Percentiles rank a stretch among this genome's conserved stretches.
These are phyloP conservation scores for Polytrichum commune DNA, from an alignment of 225 moss, liverwort and hornwort genomes.

Conservation along the genomic window DNA sequence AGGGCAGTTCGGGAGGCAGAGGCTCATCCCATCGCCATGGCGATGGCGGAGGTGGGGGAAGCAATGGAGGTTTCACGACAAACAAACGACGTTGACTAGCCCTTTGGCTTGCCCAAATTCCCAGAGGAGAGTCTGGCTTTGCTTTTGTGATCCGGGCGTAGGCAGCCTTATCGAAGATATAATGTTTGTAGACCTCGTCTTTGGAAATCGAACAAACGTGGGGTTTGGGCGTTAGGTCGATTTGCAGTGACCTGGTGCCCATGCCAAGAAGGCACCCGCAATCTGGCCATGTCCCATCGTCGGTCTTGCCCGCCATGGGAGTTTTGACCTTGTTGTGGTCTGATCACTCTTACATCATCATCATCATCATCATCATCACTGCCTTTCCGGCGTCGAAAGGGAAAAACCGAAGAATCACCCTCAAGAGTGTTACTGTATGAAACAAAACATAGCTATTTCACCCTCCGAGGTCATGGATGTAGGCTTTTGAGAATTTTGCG, in stretches of 20 bases:
- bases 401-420: no score
- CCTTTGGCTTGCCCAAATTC: conserved; percentile 4
- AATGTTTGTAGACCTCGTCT: conserved; percentile 18
- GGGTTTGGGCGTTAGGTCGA: background rate
- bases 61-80: conserved; percentile 6
- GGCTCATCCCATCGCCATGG: conserved; percentile 7
- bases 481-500: no score
- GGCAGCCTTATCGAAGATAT: conserved; percentile 22
- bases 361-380: no score
- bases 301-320: background rate
- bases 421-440: no score
- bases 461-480: no score
- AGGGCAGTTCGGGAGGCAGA: background rate
- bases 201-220: conserved; percentile 22
- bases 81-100: background rate
- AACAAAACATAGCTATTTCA: no score
- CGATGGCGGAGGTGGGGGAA: background rate
- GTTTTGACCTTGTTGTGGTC: no score
- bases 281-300: conserved; percentile 14
- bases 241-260: background rate
- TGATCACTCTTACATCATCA: no score
- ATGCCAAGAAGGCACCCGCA: conserved; percentile 28
- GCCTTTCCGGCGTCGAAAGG: no score
- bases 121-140: background rate
- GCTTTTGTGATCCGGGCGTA: background rate